phyloP scores from a whole-genome alignment of 2,329 filamentous ascomycete species.

The Pseudocercospora cruenta region DNA sequence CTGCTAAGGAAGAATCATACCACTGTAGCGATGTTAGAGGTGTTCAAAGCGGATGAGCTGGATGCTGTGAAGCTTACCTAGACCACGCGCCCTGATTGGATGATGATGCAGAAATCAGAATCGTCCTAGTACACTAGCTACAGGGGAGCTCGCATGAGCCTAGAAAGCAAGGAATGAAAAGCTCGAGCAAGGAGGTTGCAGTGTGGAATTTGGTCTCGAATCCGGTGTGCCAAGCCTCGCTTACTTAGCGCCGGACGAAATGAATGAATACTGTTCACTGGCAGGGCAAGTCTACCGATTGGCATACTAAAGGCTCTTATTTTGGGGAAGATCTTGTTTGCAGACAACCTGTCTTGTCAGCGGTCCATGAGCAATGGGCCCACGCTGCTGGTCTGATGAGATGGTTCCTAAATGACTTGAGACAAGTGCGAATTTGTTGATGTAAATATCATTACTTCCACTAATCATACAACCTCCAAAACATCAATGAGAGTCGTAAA shows the following conservation, averaged over 20 bases:
- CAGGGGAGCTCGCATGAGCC: neutral
- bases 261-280: neutral
- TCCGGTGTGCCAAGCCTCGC: neutral
- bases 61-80: neutral
- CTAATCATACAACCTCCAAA: neutral
- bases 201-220: neutral
- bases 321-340: neutral
- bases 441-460: neutral
- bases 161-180: neutral
- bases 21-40: neutral
- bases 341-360: neutral
- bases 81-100: neutral
- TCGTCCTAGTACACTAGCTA: neutral
- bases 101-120: too few relatives aligned
- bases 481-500: neutral
- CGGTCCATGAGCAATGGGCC: too few relatives aligned
- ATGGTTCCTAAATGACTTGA: too few relatives aligned
- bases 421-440: too few relatives aligned
- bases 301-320: neutral
- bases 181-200: too few relatives aligned
- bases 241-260: neutral
- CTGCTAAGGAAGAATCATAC: constrained; percentile 12
- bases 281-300: neutral
- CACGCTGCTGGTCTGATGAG: too few relatives aligned
- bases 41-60: neutral